A percentile compares a stretch with the other conserved stretches of the same genome.
Conservation (phyloP, 495 filamentous ascomycete species). For the Apiosordaria backusii region DNA sequence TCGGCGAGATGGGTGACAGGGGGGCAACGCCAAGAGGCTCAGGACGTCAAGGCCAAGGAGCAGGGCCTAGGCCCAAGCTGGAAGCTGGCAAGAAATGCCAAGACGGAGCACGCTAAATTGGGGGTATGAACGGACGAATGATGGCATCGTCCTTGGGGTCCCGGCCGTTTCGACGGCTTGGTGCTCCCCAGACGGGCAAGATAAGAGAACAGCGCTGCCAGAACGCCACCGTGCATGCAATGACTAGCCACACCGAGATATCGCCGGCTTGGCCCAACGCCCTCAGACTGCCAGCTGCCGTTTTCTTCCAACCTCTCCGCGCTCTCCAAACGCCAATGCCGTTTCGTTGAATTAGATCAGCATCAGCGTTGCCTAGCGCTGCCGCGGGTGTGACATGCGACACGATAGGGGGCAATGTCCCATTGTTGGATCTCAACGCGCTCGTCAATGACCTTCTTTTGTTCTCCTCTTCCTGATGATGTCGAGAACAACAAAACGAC, state of each 20-base stretch:
- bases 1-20: not conserved
- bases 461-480: not conserved
- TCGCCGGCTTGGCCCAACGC: conserved; percentile 27
- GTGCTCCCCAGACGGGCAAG: conserved; percentile 19
- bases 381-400: not conserved
- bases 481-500: not conserved
- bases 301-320: conserved; percentile 5
- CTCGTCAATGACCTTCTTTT: not conserved
- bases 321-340: conserved; percentile 2
- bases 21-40: not conserved
- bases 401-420: not conserved
- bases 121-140: conserved; percentile 12
- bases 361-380: not conserved
- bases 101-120: conserved; percentile 5
- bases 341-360: not conserved
- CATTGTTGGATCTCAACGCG: not conserved
- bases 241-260: conserved; percentile 28
- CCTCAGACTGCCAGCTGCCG: not conserved
- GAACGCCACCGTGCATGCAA: conserved; percentile 15
- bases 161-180: conserved; percentile 9
- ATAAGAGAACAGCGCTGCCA: conserved; percentile 9
- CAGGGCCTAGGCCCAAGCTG: conserved; percentile 12
- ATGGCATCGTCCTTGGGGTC: conserved; percentile 5
- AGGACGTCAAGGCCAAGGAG: conserved; percentile 9
- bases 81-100: conserved; percentile 24